Evolutionary conservation across 2,329 filamentous ascomycete species (phyloP), one percentile per base, ranked within the genome.

Genomic region (Talaromyces sp.): DNA sequence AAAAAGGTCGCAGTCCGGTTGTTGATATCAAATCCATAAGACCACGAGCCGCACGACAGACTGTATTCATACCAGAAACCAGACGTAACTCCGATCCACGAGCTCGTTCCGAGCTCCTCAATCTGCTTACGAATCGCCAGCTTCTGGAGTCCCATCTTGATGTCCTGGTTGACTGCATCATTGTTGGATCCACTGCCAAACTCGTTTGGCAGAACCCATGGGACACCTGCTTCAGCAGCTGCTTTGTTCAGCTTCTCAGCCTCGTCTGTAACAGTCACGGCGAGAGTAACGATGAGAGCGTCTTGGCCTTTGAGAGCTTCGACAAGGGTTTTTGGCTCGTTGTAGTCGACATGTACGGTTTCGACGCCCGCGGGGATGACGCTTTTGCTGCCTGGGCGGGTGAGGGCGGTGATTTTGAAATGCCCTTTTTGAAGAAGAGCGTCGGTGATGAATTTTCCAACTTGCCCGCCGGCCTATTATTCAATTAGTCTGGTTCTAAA

Each of bases 31-130:
- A 85, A 81, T 1, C 83, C 83, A 61, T 74, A 82, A 48, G 70
- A 68, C 32, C 62, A 56, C 1, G 70, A 58, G 0, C 68, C 69
- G 2, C 73, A 71, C 0, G 70, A 75, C 3, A 84, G 67, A 57
- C 79, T 81, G 61, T 76, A 82, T 55, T 84, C 80, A 67, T 83
- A 84, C 81, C 82, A 84, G 65, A 82, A 83, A 0, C 79, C 76
- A 63, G 75, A 80, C 32, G 65, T 65, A 7, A 83, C 60, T 0
- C 68, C 71, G 52, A 85, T 74, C 76, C 78, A 62, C 2, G 60
- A 84, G 35, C 73, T 65, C 32, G 75, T 76, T 3, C 77, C 78
- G 0, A 77, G 69, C 1, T 61, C 58, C 63, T 79, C 72, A 54
- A 82, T 75, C 2, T 57, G n/a, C 17, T 61, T 54, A 35, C 63